Base-by-base conservation (phyloP, 106 monocot species). In the Allium sativum region DNA sequence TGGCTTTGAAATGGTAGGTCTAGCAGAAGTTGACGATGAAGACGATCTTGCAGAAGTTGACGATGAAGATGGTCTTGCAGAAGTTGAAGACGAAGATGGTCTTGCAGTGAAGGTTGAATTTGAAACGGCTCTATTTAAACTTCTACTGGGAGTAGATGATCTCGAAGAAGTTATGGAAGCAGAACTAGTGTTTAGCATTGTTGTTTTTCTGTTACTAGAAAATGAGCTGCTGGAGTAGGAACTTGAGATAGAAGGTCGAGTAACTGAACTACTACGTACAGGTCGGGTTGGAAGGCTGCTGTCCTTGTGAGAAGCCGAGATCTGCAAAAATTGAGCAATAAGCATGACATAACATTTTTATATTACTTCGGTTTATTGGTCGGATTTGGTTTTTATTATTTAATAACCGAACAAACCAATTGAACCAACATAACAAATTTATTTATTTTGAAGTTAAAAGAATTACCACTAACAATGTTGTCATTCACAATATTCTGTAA, bases 141-240 rank as follows among this genome's bases (percentile, higher is more conserved):
- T 81, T 50, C 40, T 84, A 12, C 75, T 67, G 19, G 95, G 90
- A 40, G 98, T 99, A 44, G 82, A 81, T 45, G 98, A 83, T 62
- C 88, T 80, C 21, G 92, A 93, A 40, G 98, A 93, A 52, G 71
- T 78, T 54, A 85, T 44, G 9, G 91, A 98, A 9, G 73, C 57
- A 5, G 71, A 68, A 59, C 89, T 84, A 52, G 84, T 81, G 72
- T 79, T 84, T 20, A 89, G 81, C 20, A 65, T 18, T 40, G 84
- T 76, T 40, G 68, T 78, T 72, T 68, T 81, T 48, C 68, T 81
- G 67, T 40, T 76, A 57, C 54, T 74, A 18, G 88, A 77, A 47
- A 74, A 68, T 54, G 75, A 50, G 48, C 13, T 73, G 16, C 45
- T 62, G 45, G 78, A 73, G 51, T 55, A 45, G 45, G 47, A 31